Evolutionary conservation across 768 basidiomycete genomes (phyloP).

Genomic region (Exsudoporus frostii): DNA sequence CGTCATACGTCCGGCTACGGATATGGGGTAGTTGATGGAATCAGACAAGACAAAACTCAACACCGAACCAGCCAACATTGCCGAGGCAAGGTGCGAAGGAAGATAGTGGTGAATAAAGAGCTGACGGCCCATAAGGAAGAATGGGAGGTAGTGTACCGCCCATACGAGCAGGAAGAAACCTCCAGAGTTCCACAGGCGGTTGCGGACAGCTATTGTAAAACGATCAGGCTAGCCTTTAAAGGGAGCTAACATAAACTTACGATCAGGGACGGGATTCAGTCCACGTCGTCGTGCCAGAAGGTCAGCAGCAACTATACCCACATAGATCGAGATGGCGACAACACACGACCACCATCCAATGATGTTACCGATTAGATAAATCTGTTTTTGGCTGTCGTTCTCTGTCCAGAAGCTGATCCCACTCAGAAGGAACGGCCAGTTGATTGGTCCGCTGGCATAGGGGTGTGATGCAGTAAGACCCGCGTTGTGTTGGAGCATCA

Average conservation of each 20-base stretch:
- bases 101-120: constrained; percentile 98
- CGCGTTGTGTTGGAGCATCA: constrained; percentile 99
- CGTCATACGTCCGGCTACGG: constrained; percentile 66
- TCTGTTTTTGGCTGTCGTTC: constrained; percentile 79
- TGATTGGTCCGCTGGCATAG: constrained; percentile 92
- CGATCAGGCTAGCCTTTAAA: not conserved
- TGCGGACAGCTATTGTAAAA: constrained; percentile 67
- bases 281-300: constrained; percentile 82
- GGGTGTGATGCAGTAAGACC: constrained; percentile 97
- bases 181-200: constrained; percentile 91
- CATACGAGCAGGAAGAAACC: constrained; percentile 95
- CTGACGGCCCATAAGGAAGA: constrained; percentile 97
- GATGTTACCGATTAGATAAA: constrained; percentile 94
- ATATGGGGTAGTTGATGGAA: constrained; percentile 88
- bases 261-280: constrained; percentile 79
- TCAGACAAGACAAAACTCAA: constrained; percentile 89
- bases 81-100: constrained; percentile 91
- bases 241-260: constrained; percentile 47
- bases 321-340: constrained; percentile 78
- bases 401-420: constrained; percentile 99
- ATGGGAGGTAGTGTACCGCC: constrained; percentile 94
- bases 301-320: constrained; percentile 90
- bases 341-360: constrained; percentile 95
- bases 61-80: constrained; percentile 88
- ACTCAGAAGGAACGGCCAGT: constrained; percentile 95